Percentiles rank a stretch among this genome's conserved stretches.
Evolutionary conservation across 1,284 basidiomycete genomes (phyloP).

Genomic region (Lentinus polychrous): DNA sequence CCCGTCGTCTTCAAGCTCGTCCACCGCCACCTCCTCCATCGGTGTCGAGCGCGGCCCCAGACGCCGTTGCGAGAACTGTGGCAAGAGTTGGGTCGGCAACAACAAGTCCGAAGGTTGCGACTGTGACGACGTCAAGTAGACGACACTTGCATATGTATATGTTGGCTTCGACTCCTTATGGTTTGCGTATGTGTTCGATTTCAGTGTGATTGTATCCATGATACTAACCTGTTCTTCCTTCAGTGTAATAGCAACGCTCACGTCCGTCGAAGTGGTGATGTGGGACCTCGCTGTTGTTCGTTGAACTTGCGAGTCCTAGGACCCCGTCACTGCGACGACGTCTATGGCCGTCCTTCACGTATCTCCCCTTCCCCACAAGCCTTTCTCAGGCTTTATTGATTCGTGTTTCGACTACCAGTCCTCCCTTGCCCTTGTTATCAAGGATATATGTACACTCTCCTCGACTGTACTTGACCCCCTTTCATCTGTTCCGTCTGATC

Average conservation of each 20-base stretch:
- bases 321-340: slow-evolving; percentile 24
- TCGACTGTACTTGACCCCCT: background rate
- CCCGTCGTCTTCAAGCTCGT: slow-evolving; percentile 29
- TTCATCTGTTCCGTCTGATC: background rate
- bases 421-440: background rate
- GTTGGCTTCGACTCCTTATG: slow-evolving; percentile 7
- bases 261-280: slow-evolving; percentile 25
- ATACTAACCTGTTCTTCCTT: background rate
- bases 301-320: slow-evolving; percentile 13
- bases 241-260: slow-evolving; percentile 25
- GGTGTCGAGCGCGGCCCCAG: slow-evolving; percentile 57
- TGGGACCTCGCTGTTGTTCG: slow-evolving; percentile 8
- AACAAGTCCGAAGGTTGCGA: slow-evolving; percentile 51
- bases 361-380: slow-evolving; percentile 4
- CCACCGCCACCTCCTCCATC: slow-evolving; percentile 31
- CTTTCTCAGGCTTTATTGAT: background rate
- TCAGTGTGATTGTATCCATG: background rate
- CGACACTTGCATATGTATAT: slow-evolving; percentile 3
- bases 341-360: slow-evolving; percentile 9
- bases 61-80: slow-evolving; percentile 69
- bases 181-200: slow-evolving; percentile 23
- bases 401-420: background rate
- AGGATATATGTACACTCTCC: background rate
- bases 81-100: slow-evolving; percentile 59
- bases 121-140: slow-evolving; percentile 64